Percentiles rank a stretch among this genome's conserved stretches.
phyloP scores from a whole-genome alignment of 2,329 filamentous ascomycete species.

The Neonectria punicea region DNA sequence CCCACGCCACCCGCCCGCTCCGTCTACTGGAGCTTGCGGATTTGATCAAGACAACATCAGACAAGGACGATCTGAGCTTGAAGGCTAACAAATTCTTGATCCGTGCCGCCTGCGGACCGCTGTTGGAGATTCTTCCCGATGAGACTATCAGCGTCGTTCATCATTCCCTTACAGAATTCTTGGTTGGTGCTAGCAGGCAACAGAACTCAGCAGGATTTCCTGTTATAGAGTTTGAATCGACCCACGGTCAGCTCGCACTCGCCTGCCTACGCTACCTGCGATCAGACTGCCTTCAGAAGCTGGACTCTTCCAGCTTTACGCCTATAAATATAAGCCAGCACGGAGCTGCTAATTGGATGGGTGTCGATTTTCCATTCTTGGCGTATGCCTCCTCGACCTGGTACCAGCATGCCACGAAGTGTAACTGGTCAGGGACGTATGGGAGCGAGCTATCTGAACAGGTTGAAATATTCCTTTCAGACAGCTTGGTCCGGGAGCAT shows the following conservation, averaged over 20 bases:
- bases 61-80: constrained; percentile 19
- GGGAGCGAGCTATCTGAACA: constrained; percentile 8
- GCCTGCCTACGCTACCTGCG: constrained; percentile 2
- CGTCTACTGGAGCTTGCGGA: constrained; percentile 54
- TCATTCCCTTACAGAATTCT: constrained; percentile 58
- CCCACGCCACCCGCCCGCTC: constrained; percentile 53
- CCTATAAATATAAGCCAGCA: too few relatives aligned
- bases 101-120: constrained; percentile 51
- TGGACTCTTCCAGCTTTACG: not conserved
- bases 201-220: not conserved
- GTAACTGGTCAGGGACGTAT: constrained; percentile 5
- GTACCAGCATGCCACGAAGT: constrained; percentile 19
- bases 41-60: constrained; percentile 33
- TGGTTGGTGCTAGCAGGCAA: not conserved
- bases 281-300: not conserved
- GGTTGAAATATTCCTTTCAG: constrained; percentile 16
- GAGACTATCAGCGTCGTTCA: constrained; percentile 57
- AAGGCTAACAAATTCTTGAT: constrained; percentile 49
- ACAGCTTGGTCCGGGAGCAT: not conserved
- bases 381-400: constrained; percentile 27
- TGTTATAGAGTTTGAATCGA: not conserved
- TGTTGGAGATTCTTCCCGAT: constrained; percentile 57
- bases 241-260: not conserved
- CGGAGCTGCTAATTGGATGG: not conserved
- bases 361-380: constrained; percentile 25